These are phyloP conservation scores for Tetrapyrgos nigripes DNA, from an alignment of 1,284 basidiomycete species.

Conservation along the genomic window DNA sequence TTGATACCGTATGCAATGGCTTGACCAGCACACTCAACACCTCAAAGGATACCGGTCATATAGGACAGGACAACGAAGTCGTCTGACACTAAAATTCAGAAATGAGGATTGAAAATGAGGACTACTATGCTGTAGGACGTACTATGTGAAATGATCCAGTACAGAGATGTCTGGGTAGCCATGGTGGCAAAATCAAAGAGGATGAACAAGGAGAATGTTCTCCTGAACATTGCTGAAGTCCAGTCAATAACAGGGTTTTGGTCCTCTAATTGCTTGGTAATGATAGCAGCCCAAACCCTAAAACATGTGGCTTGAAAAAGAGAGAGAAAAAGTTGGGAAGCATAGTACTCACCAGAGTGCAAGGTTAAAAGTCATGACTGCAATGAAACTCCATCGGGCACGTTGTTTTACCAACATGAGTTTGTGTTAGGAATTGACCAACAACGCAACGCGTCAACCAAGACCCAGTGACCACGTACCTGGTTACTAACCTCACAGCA, in stretches of 20 bases:
- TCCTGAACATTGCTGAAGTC: conserved; percentile 35
- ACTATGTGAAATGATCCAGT: conserved; percentile 40
- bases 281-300: conserved; percentile 39
- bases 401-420: conserved; percentile 35
- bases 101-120: not conserved
- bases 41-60: conserved; percentile 40
- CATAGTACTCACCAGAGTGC: conserved; percentile 30
- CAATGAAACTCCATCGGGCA: conserved; percentile 35
- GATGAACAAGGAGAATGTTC: conserved; percentile 36
- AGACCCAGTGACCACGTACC: too few relatives aligned
- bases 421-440: too few relatives aligned
- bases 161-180: conserved; percentile 38
- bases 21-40: conserved; percentile 39
- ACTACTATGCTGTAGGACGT: too few relatives aligned
- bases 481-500: too few relatives aligned
- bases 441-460: too few relatives aligned
- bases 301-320: not conserved
- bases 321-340: not conserved
- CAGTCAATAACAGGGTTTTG: conserved; percentile 37
- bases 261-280: conserved; percentile 38
- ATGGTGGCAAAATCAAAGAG: conserved; percentile 40
- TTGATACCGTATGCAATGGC: conserved; percentile 42
- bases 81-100: conserved; percentile 42
- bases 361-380: conserved; percentile 36
- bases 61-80: conserved; percentile 40